phyloP scores from a whole-genome alignment of 2,329 filamentous ascomycete species.

The Calonectria montana region DNA sequence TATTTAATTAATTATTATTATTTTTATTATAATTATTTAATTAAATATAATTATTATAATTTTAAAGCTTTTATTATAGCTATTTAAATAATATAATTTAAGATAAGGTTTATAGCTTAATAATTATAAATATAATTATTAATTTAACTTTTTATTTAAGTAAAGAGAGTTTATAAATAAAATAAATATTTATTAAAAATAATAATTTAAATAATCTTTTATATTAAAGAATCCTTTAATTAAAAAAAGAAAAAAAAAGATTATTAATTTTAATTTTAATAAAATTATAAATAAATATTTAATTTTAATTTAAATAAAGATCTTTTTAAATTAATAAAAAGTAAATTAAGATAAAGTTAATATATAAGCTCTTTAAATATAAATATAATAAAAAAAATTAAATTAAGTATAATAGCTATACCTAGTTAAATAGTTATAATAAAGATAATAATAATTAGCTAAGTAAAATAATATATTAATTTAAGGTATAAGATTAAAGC shows the following conservation, averaged over 20 bases:
- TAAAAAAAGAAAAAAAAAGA: background rate
- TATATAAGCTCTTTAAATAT: background rate
- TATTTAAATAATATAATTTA: background rate
- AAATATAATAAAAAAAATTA: too few species aligned
- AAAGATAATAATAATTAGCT: too few species aligned
- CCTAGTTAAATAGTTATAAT: too few species aligned
- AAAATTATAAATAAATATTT: background rate
- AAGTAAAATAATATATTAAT: too few species aligned
- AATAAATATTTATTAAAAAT: background rate
- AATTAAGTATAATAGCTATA: too few species aligned
- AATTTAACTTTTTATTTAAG: background rate
- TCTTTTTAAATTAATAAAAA: too few species aligned
- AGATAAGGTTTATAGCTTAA: background rate
- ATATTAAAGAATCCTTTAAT: too few species aligned
- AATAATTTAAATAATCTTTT: background rate
- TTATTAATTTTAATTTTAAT: background rate
- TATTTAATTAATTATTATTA: too few species aligned
- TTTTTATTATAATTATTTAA: too few species aligned
- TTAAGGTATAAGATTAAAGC: too few species aligned
- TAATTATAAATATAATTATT: background rate
- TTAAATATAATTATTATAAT: background rate
- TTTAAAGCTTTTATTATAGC: background rate
- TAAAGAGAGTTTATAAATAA: background rate
- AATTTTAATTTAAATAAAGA: too few species aligned
- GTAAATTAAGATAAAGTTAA: background rate